Evolutionary conservation across 1,284 basidiomycete species (phyloP).

Genomic region (Pulveroboletus sp.): DNA sequence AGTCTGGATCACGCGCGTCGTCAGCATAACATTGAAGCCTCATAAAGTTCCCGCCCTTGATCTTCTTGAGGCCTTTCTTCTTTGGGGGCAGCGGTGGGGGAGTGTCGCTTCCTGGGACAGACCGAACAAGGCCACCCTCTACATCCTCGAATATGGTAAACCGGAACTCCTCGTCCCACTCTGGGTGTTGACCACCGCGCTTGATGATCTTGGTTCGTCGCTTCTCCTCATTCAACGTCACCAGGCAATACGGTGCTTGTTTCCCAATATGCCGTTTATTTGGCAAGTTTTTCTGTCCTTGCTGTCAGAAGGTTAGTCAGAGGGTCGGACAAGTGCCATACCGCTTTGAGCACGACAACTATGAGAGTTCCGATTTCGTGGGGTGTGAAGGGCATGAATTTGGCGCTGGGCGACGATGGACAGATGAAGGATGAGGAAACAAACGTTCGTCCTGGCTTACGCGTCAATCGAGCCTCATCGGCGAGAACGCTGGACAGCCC

Average conservation of each 20-base stretch:
- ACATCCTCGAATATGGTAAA: constrained; percentile 87
- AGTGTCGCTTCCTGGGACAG: constrained; percentile 49
- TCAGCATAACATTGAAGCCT: constrained; percentile 90
- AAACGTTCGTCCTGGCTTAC: constrained; percentile 21
- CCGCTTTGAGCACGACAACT: constrained; percentile 93
- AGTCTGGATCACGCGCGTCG: constrained; percentile 91
- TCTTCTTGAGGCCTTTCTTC: constrained; percentile 52
- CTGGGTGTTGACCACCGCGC: constrained; percentile 95
- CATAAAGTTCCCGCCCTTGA: constrained; percentile 78
- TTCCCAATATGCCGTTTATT: constrained; percentile 96
- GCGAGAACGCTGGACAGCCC: background rate
- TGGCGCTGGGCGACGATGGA: constrained; percentile 3
- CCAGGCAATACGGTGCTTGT: constrained; percentile 93
- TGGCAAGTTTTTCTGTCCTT: constrained; percentile 79
- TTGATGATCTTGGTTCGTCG: constrained; percentile 89
- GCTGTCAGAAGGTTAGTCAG: constrained; percentile 22
- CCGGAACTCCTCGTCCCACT: constrained; percentile 98
- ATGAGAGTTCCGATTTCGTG: constrained; percentile 92
- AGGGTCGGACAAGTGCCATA: constrained; percentile 48
- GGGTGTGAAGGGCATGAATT: constrained; percentile 54
- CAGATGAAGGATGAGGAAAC: constrained; percentile 5
- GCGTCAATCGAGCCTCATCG: constrained; percentile 25
- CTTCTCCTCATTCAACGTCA: constrained; percentile 79
- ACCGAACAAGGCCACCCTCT: constrained; percentile 60
- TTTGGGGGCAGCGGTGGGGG: constrained; percentile 67